Base-by-base conservation (phyloP, 129 eudicot species). In the Mikania micrantha region DNA sequence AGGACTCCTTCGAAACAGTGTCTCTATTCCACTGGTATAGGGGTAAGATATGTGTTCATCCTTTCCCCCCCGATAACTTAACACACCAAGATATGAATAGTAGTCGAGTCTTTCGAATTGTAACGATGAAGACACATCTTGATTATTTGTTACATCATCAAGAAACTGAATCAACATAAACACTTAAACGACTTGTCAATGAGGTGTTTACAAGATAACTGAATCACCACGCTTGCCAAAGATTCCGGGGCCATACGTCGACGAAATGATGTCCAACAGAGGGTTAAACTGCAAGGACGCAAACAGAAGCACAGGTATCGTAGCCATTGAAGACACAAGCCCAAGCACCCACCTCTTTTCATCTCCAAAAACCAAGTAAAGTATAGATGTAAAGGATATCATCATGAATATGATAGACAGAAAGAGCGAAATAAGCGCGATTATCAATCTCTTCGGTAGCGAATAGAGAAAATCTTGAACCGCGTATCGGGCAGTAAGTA, bases 401-500 rank as follows among this genome's bases (percentile, higher is more conserved):
- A 67, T 67, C 72, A 67, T 49, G 72, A 38, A 70, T 28, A 70
- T 53, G 27, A 70, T 71, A 13, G 78, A 73, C 15, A 73, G 52
- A 17, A 73, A 73, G 11, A 73, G 68, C 41, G 54, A 17, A 16
- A 73, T 24, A 3, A 73, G 78, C 3, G 70, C 78, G 6, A 73
- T 24, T 9, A 44, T 73, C 44, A 73, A 48, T 73, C 78, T 73
- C 49, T 50, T 73, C 5, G 77, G 78, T 34, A 73, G 34, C 8
- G 40, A 15, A 32, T 48, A 50, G 9, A 48, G 71, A 24, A 73
- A 73, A 63, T 73, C 78, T 35, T 35, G 19, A 16, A 28, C 17
- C 6, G 78, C 78, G 36, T 47, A 73, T 2, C 71, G 29, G 25
- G 70, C 62, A 48, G 64, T 73, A 6, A 73, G 64, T 10, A 73